A percentile compares a stretch with the other conserved stretches of the same genome.
Evolutionary conservation across 2,329 filamentous ascomycete species (phyloP).

Genomic region (Lomentospora prolificans): DNA sequence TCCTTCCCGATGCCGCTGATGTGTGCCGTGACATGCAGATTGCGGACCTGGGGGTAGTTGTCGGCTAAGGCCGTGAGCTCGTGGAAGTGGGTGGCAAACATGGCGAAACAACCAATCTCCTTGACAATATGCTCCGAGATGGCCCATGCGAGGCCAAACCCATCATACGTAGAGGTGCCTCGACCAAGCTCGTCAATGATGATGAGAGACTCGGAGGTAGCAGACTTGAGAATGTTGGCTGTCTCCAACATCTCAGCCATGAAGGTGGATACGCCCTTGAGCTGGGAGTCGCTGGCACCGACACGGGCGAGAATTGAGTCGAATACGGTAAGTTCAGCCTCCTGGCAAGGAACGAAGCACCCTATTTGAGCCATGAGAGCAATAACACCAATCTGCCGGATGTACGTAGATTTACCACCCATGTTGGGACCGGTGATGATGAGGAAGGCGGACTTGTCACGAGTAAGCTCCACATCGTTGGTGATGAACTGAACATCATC

Average conservation of each 20-base stretch:
- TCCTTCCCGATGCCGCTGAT: slow-evolving; percentile 50
- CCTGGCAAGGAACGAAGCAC: slow-evolving; percentile 86
- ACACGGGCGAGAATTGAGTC: slow-evolving; percentile 95
- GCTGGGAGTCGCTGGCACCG: slow-evolving; percentile 88
- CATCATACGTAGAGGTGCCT: slow-evolving; percentile 95
- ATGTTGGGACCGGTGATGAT: slow-evolving; percentile 98
- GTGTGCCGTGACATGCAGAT: slow-evolving; percentile 92
- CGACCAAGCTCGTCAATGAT: slow-evolving; percentile 97
- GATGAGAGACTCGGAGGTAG: slow-evolving; percentile 88
- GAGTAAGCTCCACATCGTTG: slow-evolving; percentile 78
- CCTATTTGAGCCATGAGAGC: slow-evolving; percentile 95
- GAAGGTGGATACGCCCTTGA: slow-evolving; percentile 96
- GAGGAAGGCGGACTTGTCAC: slow-evolving; percentile 76
- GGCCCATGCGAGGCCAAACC: slow-evolving; percentile 97
- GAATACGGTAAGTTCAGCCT: slow-evolving; percentile 89
- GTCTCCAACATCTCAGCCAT: slow-evolving; percentile 99
- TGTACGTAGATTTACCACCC: slow-evolving; percentile 98
- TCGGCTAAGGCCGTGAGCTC: slow-evolving; percentile 88
- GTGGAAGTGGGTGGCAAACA: slow-evolving; percentile 98
- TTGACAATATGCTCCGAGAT: slow-evolving; percentile 96
- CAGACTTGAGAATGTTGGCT: slow-evolving; percentile 94
- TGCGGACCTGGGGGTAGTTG: slow-evolving; percentile 77
- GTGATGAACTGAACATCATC: slow-evolving; percentile 98
- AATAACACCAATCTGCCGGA: slow-evolving; percentile 92
- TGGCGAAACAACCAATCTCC: slow-evolving; percentile 85